Conservation (phyloP, 441 rosid species). For the Erodium texanum region DNA sequence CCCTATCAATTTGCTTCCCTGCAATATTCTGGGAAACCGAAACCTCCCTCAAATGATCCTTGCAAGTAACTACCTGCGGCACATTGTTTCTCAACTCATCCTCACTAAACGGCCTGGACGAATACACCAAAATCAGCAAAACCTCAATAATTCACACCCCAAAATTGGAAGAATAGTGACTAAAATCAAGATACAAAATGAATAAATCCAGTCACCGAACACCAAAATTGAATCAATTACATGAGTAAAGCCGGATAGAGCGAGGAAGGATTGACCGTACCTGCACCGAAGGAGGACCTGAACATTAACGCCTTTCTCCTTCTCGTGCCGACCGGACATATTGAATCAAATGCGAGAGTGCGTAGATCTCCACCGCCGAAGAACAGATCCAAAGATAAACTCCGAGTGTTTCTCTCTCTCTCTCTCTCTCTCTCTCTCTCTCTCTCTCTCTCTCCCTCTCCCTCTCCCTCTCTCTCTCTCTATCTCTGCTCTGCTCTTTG, state of each 20-base stretch:
- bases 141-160: background rate
- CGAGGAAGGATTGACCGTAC: background rate
- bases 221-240: too few relatives aligned
- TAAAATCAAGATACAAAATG: background rate
- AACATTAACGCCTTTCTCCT: slow-evolving; percentile 91
- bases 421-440: slow-evolving; percentile 20
- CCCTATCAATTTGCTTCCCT: slow-evolving; percentile 91
- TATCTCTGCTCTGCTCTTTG: slow-evolving; percentile 25
- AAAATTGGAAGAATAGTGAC: background rate
- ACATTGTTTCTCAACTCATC: slow-evolving; percentile 71
- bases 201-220: background rate
- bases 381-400: background rate
- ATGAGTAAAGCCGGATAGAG: background rate
- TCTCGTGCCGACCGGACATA: background rate
- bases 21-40: slow-evolving; percentile 75
- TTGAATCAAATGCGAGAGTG: background rate
- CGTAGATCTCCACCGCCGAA: background rate
- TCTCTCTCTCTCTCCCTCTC: background rate
- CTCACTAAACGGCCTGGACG: slow-evolving; percentile 67
- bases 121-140: background rate
- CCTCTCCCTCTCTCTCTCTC: background rate
- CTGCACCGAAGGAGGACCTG: slow-evolving; percentile 94
- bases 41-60: slow-evolving; percentile 82
- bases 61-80: slow-evolving; percentile 75
- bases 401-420: background rate